Base-by-base conservation (phyloP, 257 asterid genomes). In the Euphrasia confusa region DNA sequence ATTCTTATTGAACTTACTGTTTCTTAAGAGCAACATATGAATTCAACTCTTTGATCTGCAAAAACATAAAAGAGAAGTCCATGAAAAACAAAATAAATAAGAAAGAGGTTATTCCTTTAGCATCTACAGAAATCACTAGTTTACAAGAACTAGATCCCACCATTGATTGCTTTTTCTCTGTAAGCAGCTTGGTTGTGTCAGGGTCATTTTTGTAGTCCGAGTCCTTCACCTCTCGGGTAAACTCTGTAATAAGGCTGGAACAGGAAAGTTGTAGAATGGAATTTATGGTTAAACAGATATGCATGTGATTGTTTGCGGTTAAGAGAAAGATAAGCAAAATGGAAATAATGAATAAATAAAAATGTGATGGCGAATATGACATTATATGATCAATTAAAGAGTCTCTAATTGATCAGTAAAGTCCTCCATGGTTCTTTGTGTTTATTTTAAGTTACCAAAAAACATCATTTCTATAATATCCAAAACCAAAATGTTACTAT, bases 1-100 rank as follows among this genome's bases (percentile, higher is more conserved):
- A 71, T 71, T 61, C 45, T 17, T 28, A 18, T 71, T 63, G 63
- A 47, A 78, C 93, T 84, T 80, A 89, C 98, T 83, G 89, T 70
- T 93, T 93, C 73, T 87, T 93, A 79, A 89, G 83, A 69, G 99
- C 97, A 53, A 93, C 99, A 71, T 87, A 93, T 4, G 99, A 93
- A 68, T 93, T 93, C 80, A 93, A 75, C 72, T 89, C 97, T 85
- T 93, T 93, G 71, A 93, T 83, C 99, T 93, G 94, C 83, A 83
- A 4, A 53, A 53, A 9, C 33, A 8, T 10, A 59, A 58, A 77
- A 70, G 56, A 68, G 44, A 73, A 54, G 21, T 39, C 52, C 77
- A 61, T 67, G 70, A 66, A 68, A 55, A 58, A 39, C 21, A 27
- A 26, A 42, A 57, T 28, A 21, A 47, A 14, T 17, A 52, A 58